Evolutionary conservation across 2,329 filamentous ascomycete species (phyloP).

Genomic region (Sclerotinia trifoliorum): DNA sequence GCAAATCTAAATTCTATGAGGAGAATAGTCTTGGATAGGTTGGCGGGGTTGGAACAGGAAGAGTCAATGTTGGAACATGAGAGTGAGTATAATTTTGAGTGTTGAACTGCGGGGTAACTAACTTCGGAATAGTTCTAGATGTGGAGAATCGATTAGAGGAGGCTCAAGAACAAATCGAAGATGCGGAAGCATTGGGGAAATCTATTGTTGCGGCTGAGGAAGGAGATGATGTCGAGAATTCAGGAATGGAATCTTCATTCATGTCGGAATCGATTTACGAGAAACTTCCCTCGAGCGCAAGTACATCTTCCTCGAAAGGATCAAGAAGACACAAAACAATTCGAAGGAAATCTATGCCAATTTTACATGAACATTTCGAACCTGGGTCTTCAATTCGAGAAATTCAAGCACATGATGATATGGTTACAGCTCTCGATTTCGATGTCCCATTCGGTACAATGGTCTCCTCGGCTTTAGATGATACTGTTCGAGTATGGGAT

Average conservation of each 20-base stretch:
- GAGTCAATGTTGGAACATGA: slow-evolving; percentile 89
- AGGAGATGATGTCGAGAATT: slow-evolving; percentile 47
- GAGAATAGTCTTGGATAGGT: slow-evolving; percentile 81
- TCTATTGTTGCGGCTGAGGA: slow-evolving; percentile 53
- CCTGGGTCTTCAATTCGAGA: slow-evolving; percentile 86
- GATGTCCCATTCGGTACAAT: slow-evolving; percentile 96
- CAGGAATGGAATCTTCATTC: slow-evolving; percentile 60
- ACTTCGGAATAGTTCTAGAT: slow-evolving; percentile 53
- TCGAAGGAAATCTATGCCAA: slow-evolving; percentile 82
- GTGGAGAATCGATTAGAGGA: slow-evolving; percentile 62
- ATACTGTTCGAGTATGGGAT: slow-evolving; percentile 95
- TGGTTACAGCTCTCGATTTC: slow-evolving; percentile 88
- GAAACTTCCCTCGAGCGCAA: slow-evolving; percentile 66
- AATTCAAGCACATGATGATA: slow-evolving; percentile 83
- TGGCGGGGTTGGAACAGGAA: slow-evolving; percentile 85
- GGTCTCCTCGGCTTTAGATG: slow-evolving; percentile 88
- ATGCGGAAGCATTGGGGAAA: slow-evolving; percentile 56
- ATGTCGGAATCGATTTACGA: slow-evolving; percentile 99
- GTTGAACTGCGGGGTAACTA: slow-evolving; percentile 17
- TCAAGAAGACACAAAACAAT: slow-evolving; percentile 56
- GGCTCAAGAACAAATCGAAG: slow-evolving; percentile 57
- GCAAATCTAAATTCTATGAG: slow-evolving; percentile 91
- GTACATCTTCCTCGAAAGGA: slow-evolving; percentile 47
- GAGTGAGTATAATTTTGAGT: slow-evolving; percentile 51
- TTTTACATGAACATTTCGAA: slow-evolving; percentile 92